A percentile compares a stretch with the other conserved stretches of the same genome.
phyloP scores from a whole-genome alignment of 75 land plant genomes.

The Gnetum montanum region DNA sequence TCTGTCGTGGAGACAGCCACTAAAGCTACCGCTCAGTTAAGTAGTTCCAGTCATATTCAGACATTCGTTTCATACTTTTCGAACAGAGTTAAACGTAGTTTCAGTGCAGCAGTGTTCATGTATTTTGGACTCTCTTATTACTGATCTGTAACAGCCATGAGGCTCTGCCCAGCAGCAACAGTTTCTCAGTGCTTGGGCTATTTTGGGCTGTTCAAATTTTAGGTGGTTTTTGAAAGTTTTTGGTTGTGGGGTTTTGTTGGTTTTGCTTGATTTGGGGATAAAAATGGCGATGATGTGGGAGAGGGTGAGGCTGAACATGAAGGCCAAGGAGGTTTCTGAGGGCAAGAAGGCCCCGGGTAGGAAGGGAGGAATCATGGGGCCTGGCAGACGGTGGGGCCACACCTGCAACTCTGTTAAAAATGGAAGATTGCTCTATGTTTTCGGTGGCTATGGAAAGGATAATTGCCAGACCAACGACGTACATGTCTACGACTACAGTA shows the following conservation, averaged over 20 bases:
- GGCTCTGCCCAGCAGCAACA: no score
- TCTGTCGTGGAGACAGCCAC: no score
- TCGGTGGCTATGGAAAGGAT: slow-evolving; percentile 90
- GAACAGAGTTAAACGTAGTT: no score
- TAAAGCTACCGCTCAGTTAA: no score
- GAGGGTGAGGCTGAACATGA: slow-evolving; percentile 7
- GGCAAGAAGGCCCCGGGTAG: slow-evolving; percentile 30
- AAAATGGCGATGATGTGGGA: slow-evolving; percentile 54
- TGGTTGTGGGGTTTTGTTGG: slow-evolving; percentile 1
- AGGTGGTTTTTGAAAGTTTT: no score
- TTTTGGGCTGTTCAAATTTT: no score
- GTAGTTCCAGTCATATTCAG: no score
- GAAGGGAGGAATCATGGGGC: slow-evolving; percentile 51
- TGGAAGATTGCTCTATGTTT: slow-evolving; percentile 69
- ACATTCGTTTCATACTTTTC: no score
- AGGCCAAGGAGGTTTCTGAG: slow-evolving; percentile 15
- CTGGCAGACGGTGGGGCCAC: slow-evolving; percentile 92
- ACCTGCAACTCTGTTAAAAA: slow-evolving; percentile 76
- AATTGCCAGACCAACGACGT: slow-evolving; percentile 87
- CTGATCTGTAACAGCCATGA: no score
- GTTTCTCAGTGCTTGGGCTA: no score
- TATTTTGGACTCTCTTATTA: no score
- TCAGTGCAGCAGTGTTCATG: no score
- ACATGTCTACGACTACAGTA: slow-evolving; percentile 85
- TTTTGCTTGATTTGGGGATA: slow-evolving; percentile 1